A percentile compares a stretch with the other conserved stretches of the same genome.
Evolutionary conservation across 2,329 filamentous ascomycete species (phyloP).

Genomic region (Talaromyces piceae): DNA sequence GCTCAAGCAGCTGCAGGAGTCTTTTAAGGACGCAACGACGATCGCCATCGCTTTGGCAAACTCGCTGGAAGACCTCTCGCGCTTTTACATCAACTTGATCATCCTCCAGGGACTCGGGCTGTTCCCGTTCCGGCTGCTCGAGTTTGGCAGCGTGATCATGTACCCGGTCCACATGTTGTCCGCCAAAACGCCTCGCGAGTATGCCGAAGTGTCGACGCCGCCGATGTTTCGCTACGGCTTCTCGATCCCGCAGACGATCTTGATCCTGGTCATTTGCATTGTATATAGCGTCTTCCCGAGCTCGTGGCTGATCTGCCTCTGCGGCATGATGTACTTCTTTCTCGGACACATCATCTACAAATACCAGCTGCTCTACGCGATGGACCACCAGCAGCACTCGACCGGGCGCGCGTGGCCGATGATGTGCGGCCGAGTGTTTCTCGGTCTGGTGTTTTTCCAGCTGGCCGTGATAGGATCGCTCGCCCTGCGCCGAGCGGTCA

Average conservation of each 20-base stretch:
- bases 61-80: slow-evolving; percentile 65
- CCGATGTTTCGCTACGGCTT: slow-evolving; percentile 93
- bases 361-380: slow-evolving; percentile 94
- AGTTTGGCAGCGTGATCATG: slow-evolving; percentile 76
- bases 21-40: slow-evolving; percentile 68
- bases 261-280: slow-evolving; percentile 90
- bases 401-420: slow-evolving; percentile 94
- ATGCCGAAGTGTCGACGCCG: slow-evolving; percentile 71
- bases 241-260: slow-evolving; percentile 82
- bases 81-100: slow-evolving; percentile 91
- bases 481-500: slow-evolving; percentile 64
- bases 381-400: slow-evolving; percentile 89
- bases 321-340: slow-evolving; percentile 56
- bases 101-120: slow-evolving; percentile 89
- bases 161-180: slow-evolving; percentile 73
- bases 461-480: slow-evolving; percentile 83
- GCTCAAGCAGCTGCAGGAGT: slow-evolving; percentile 57
- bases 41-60: slow-evolving; percentile 68
- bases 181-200: slow-evolving; percentile 84
- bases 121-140: slow-evolving; percentile 83
- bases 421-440: slow-evolving; percentile 84
- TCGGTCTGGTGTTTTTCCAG: slow-evolving; percentile 84
- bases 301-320: slow-evolving; percentile 73
- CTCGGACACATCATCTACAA: slow-evolving; percentile 89
- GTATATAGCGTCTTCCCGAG: slow-evolving; percentile 82